Evolutionary conservation across 305 asterid genomes (phyloP).

Genomic region (Fraxinus floribunda): DNA sequence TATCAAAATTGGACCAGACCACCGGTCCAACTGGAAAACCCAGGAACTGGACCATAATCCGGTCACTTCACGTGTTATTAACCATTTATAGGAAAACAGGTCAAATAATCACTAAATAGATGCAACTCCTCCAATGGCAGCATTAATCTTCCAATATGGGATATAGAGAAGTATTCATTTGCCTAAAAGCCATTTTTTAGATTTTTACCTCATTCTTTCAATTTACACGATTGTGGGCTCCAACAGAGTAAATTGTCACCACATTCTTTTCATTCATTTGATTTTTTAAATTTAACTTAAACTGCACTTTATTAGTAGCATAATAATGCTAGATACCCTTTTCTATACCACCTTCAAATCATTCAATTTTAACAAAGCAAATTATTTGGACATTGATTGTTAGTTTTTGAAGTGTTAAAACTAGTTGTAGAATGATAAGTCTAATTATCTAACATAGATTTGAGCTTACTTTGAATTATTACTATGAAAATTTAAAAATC

Average conservation of each 20-base stretch:
- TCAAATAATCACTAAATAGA: not conserved
- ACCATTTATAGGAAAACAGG: not conserved
- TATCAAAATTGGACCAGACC: not conserved
- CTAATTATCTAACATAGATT: not conserved
- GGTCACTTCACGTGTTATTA: not conserved
- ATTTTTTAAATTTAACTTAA: not conserved
- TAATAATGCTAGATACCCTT: not conserved
- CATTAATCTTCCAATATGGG: not conserved
- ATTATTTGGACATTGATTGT: not conserved
- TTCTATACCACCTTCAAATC: not conserved
- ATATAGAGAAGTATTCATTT: not conserved
- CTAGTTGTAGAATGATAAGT: not conserved
- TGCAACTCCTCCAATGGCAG: not conserved
- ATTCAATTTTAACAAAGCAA: not conserved
- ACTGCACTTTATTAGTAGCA: not conserved
- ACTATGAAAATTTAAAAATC: not conserved
- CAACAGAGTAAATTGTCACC: not conserved
- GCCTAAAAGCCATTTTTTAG: not conserved
- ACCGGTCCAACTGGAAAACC: not conserved
- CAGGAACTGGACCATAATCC: not conserved
- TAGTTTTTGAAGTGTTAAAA: not conserved
- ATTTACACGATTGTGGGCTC: not conserved
- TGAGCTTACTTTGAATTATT: not conserved
- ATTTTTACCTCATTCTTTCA: not conserved
- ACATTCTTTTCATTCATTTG: not conserved